Percentiles rank a stretch among this genome's conserved stretches.
Evolutionary conservation across 306 rosid genomes (phyloP).

Genomic region (Dalbergia cultrata): DNA sequence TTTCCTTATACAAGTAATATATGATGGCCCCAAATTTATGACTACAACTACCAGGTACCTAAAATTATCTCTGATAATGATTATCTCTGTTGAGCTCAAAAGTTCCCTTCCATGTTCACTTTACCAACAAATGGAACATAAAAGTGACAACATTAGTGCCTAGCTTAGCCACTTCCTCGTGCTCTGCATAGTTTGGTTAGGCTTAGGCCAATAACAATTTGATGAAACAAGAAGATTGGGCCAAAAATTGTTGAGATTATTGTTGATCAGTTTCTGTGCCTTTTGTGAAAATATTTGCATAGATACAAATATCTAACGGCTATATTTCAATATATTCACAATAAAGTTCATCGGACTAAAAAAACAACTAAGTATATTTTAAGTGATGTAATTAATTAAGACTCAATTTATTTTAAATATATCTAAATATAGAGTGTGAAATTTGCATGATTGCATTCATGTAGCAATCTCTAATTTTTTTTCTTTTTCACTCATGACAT

Average conservation of each 20-base stretch:
- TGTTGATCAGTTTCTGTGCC: neutral
- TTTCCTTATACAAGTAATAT: neutral
- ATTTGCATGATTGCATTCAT: neutral
- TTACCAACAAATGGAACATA: slow-evolving; percentile 23
- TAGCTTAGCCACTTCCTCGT: slow-evolving; percentile 33
- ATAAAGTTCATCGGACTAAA: too few species aligned
- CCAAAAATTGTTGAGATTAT: neutral
- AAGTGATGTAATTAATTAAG: too few species aligned
- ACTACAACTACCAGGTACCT: neutral
- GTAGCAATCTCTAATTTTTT: neutral
- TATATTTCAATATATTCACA: too few species aligned
- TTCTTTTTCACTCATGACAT: neutral
- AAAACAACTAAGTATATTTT: too few species aligned
- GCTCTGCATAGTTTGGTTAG: slow-evolving; percentile 33
- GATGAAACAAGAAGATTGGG: slow-evolving; percentile 8
- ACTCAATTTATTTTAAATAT: neutral
- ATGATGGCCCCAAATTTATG: slow-evolving; percentile 1
- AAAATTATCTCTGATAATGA: neutral
- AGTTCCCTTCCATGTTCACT: neutral
- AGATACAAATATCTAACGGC: neutral
- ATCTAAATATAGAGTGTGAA: neutral
- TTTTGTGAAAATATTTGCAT: neutral
- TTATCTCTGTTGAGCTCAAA: neutral
- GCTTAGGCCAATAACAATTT: neutral
- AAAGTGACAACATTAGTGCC: neutral